Percentiles rank a stretch among this genome's conserved stretches.
These are phyloP conservation scores for Scleroderma citrinum DNA, from an alignment of 768 basidiomycete genomes.

Conservation along the genomic window DNA sequence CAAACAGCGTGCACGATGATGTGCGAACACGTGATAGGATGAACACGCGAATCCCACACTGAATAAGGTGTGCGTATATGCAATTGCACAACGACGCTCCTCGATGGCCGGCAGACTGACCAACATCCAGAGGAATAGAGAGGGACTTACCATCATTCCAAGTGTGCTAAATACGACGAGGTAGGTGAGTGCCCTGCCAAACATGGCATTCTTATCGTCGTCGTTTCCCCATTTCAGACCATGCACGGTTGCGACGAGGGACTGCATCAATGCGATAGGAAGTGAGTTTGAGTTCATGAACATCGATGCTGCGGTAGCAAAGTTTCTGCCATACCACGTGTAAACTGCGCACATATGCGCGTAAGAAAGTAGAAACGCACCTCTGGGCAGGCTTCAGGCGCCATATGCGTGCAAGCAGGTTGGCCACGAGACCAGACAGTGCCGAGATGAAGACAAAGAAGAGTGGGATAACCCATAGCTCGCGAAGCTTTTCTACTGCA, in stretches of 20 bases:
- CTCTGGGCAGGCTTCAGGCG: constrained; percentile 71
- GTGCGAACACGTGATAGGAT: not conserved
- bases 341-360: not conserved
- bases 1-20: not conserved
- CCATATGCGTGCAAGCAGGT: constrained; percentile 53
- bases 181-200: constrained; percentile 86
- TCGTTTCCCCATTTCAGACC: constrained; percentile 75
- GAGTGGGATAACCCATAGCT: constrained; percentile 81
- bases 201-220: constrained; percentile 83
- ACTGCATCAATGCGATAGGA: constrained; percentile 92
- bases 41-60: not conserved
- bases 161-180: constrained; percentile 90
- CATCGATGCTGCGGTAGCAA: constrained; percentile 77
- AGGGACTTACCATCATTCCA: constrained; percentile 79
- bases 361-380: constrained; percentile 32
- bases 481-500: constrained; percentile 58
- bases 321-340: constrained; percentile 41
- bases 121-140: not conserved
- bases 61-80: not conserved
- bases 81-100: not conserved
- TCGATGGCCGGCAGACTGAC: not conserved
- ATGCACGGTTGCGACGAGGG: constrained; percentile 76
- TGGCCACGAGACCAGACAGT: constrained; percentile 67
- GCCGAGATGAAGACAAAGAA: constrained; percentile 77
- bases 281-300: constrained; percentile 95